Evolutionary conservation across 805 yeast genomes (phyloP).

Genomic region (Saturnispora gosingensis): DNA sequence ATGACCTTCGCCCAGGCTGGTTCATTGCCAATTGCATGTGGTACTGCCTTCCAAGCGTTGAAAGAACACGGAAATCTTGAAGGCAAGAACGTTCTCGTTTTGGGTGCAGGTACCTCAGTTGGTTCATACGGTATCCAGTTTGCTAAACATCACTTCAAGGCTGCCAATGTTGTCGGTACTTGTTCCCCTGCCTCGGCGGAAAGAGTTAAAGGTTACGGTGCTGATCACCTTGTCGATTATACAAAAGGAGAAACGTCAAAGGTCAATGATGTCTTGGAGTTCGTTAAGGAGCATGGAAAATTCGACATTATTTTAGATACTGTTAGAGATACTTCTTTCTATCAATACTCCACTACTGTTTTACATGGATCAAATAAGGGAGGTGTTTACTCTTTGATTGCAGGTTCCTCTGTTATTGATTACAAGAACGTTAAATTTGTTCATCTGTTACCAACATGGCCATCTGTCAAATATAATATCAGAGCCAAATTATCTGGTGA

Average conservation of each 20-base stretch:
- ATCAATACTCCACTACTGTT: constrained; percentile 25
- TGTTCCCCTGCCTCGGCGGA: constrained; percentile 31
- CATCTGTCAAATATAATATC: constrained; percentile 10
- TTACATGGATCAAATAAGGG: constrained; percentile 40
- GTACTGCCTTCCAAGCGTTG: constrained; percentile 42
- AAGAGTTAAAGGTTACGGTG: constrained; percentile 35
- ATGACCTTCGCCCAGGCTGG: constrained; percentile 50
- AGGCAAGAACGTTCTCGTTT: constrained; percentile 42
- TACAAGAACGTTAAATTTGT: constrained; percentile 23
- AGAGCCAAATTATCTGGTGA: constrained; percentile 14
- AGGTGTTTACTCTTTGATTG: constrained; percentile 43
- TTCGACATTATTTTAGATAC: constrained; percentile 62
- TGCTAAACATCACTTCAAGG: constrained; percentile 39
- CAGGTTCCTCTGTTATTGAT: constrained; percentile 43
- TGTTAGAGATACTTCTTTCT: constrained; percentile 47
- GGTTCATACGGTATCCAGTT: constrained; percentile 50
- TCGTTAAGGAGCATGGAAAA: constrained; percentile 30
- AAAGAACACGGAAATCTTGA: constrained; percentile 14
- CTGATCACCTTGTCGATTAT: constrained; percentile 50
- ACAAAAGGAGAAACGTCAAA: constrained; percentile 31
- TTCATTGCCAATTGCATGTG: constrained; percentile 53
- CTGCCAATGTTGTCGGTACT: constrained; percentile 44
- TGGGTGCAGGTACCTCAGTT: constrained; percentile 71
- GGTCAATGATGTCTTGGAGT: constrained; percentile 29
- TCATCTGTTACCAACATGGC: constrained; percentile 20